Base-by-base conservation (phyloP, 2,329 filamentous ascomycete species). In the Zasmidium angulare region DNA sequence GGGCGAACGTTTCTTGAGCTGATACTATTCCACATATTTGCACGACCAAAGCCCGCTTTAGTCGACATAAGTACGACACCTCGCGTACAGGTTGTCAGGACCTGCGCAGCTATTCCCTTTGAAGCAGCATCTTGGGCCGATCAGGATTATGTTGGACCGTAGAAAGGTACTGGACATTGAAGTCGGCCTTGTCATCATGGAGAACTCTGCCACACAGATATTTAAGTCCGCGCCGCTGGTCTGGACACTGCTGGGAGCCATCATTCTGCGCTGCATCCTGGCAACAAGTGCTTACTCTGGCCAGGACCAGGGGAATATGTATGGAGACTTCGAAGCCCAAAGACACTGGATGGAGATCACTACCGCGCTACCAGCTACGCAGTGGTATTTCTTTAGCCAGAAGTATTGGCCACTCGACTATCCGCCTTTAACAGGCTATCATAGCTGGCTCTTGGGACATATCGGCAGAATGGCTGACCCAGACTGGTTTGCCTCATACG, bases 281-380 rank as follows among this genome's bases (percentile, higher is more conserved):
- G 89, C 92, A 29, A 81, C 98, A 47, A 98, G 95, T 91, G 91
- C 90, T 59, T 97, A 98, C 75, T 99, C 95, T 69, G 95, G 93
- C 58, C 90, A 88, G 70, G 80, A 88, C 60, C 86, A 85, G 61
- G 93, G 93, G 36, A 95, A 95, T 3, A 92, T 97, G 86, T 90
- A 92, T 72, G 95, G 95, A 66, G 95, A 99, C 76, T 99, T 96
- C 77, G 95, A 99, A 79, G 95, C 95, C 2, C 95, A 99, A 75
- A 82, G 95, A 68, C 95, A 99, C 76, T 99, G 95, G 95, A 96
- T 99, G 93, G 95, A 99, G 72, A 81, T 99, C 65, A 97, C 95
- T 1, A 90, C 86, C 9, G 86, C 96, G 60, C 81, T 99, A 1
- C 95, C 95, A 14, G 82, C 96, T 43, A 95, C 91, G 11, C 89